These are phyloP conservation scores for Gentiana straminea DNA, from an alignment of 257 asterid genomes.

Conservation along the genomic window DNA sequence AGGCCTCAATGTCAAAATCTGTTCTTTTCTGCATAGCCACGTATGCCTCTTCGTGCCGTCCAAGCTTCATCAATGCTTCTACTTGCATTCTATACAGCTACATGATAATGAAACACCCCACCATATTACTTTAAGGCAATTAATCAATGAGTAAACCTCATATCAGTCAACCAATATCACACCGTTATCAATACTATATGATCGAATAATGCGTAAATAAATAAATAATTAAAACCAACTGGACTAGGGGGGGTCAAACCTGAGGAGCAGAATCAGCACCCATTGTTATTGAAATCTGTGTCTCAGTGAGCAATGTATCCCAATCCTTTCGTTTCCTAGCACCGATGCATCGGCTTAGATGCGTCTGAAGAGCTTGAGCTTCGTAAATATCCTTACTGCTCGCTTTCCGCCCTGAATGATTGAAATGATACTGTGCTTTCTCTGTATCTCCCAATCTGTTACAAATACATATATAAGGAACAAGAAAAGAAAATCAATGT, in stretches of 20 bases:
- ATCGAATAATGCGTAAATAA: too few relatives aligned
- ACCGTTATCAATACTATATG: too few relatives aligned
- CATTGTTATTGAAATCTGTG: slow-evolving; percentile 20
- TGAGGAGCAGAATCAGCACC: slow-evolving; percentile 62
- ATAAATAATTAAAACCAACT: too few relatives aligned
- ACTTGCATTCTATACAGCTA: slow-evolving; percentile 51
- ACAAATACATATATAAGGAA: too few relatives aligned
- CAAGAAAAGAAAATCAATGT: too few relatives aligned
- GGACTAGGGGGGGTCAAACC: slow-evolving; percentile 16
- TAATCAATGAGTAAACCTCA: too few relatives aligned
- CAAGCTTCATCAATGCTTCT: slow-evolving; percentile 46
- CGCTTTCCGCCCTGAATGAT: slow-evolving; percentile 36
- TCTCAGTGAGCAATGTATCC: slow-evolving; percentile 26
- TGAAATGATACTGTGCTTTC: slow-evolving; percentile 36
- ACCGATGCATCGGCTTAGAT: slow-evolving; percentile 20
- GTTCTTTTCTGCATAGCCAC: slow-evolving; percentile 19
- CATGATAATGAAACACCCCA: too few relatives aligned
- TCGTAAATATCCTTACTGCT: slow-evolving; percentile 23
- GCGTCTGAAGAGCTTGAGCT: slow-evolving; percentile 31
- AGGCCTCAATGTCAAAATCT: slow-evolving; percentile 16
- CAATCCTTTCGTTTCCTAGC: slow-evolving; percentile 35
- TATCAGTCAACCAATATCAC: too few relatives aligned
- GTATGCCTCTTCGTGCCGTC: slow-evolving; percentile 48
- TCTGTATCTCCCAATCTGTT: slow-evolving; percentile 53
- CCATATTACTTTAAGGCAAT: too few relatives aligned